phyloP scores from a whole-genome alignment of 2,329 filamentous ascomycete species.

The Lithohypha guttulata region DNA sequence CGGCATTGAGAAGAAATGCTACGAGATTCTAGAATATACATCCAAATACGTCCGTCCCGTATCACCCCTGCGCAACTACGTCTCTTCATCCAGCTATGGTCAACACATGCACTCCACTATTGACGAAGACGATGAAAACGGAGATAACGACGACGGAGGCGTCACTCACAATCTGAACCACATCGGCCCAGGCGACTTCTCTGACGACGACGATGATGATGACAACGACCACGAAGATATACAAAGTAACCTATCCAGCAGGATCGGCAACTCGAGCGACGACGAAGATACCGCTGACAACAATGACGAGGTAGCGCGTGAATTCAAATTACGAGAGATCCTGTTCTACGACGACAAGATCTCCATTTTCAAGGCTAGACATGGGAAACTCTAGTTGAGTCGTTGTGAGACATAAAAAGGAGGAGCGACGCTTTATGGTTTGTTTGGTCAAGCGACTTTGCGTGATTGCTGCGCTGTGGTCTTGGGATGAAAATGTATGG shows the following conservation, averaged over 20 bases:
- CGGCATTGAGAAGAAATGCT: conserved; percentile 66
- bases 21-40: conserved; percentile 61
- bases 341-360: conserved; percentile 77
- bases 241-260: conserved; percentile 37
- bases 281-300: conserved; percentile 28
- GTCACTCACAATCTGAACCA: conserved; percentile 23
- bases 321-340: conserved; percentile 61
- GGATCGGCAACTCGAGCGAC: conserved; percentile 41
- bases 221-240: too few species aligned
- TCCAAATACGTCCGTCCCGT: conserved; percentile 3
- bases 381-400: conserved; percentile 38
- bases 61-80: conserved; percentile 5
- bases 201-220: conserved; percentile 28
- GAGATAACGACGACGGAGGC: conserved; percentile 31
- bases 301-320: conserved; percentile 23
- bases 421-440: too few species aligned
- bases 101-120: conserved; percentile 27
- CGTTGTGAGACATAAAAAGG: too few species aligned
- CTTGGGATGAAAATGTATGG: background rate
- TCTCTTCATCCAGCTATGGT: conserved; percentile 6
- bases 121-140: conserved; percentile 23
- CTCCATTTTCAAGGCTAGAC: conserved; percentile 66
- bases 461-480: too few species aligned
- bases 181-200: conserved; percentile 23
- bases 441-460: too few species aligned